Conservation (phyloP, 495 filamentous ascomycete genomes). For the Glutinoglossum americanum region DNA sequence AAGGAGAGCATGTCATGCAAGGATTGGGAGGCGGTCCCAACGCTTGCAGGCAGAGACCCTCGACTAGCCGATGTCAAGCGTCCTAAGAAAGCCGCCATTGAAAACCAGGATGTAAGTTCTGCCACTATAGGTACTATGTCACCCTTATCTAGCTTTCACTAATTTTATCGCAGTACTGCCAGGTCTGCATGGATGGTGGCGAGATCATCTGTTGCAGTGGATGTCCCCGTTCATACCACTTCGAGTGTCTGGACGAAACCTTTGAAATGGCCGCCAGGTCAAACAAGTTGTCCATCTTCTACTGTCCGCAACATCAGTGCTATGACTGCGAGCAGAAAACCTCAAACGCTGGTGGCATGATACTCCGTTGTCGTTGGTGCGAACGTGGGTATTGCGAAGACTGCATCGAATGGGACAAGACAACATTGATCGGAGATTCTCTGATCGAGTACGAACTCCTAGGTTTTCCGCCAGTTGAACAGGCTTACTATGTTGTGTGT, state of each 20-base stretch:
- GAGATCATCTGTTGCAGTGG: constrained; percentile 25
- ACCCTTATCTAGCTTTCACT: not conserved
- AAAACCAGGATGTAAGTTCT: constrained; percentile 24
- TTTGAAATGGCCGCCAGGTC: constrained; percentile 14
- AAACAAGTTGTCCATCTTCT: constrained; percentile 20
- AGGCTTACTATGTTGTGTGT: constrained; percentile 33
- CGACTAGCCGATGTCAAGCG: constrained; percentile 24
- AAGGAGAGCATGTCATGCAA: constrained; percentile 34
- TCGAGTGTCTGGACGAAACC: constrained; percentile 24
- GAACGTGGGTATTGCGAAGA: constrained; percentile 37
- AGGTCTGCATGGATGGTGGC: constrained; percentile 30
- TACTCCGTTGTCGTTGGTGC: constrained; percentile 38
- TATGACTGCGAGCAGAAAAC: constrained; percentile 31
- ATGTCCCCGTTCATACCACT: constrained; percentile 37
- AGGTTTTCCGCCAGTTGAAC: constrained; percentile 18
- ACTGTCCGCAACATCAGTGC: constrained; percentile 39
- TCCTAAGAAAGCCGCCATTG: constrained; percentile 21
- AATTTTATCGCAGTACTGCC: constrained; percentile 22
- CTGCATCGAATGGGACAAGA: constrained; percentile 33
- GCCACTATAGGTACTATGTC: not conserved
- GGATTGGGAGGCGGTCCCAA: constrained; percentile 35
- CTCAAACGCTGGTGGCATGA: constrained; percentile 32
- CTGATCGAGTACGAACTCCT: constrained; percentile 29
- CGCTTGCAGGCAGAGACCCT: constrained; percentile 32
- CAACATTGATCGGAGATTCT: constrained; percentile 28